Evolutionary conservation across 2,329 filamentous ascomycete species (phyloP).

Genomic region (Davidsoniella eucalypti): DNA sequence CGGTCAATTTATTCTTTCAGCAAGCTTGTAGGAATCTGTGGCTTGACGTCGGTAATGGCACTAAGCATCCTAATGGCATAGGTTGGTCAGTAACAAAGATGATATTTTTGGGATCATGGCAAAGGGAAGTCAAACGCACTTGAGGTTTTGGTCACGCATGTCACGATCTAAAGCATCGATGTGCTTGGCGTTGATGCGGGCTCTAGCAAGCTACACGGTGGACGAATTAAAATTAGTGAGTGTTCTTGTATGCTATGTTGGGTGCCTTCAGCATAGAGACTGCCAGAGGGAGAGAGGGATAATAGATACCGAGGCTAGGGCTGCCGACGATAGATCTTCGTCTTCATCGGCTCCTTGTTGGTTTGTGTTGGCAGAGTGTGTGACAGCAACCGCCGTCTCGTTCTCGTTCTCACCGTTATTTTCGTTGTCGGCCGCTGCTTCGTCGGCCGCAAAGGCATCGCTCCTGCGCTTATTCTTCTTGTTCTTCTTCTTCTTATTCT

Average conservation of each 20-base stretch:
- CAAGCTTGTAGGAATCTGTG: slow-evolving; percentile 8
- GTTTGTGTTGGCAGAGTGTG: not conserved
- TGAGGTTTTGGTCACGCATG: slow-evolving; percentile 38
- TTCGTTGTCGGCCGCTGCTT: slow-evolving; percentile 9
- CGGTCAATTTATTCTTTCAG: slow-evolving; percentile 1
- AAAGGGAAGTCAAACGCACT: slow-evolving; percentile 18
- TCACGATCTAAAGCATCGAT: slow-evolving; percentile 38
- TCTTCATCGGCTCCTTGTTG: slow-evolving; percentile 37
- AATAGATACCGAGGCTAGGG: slow-evolving; percentile 49
- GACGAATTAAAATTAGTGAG: not conserved
- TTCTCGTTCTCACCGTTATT: slow-evolving; percentile 1
- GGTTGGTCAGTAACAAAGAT: slow-evolving; percentile 16
- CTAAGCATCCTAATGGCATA: slow-evolving; percentile 6
- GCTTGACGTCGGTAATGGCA: slow-evolving; percentile 10
- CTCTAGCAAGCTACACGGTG: slow-evolving; percentile 15
- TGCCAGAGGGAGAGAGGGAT: slow-evolving; percentile 25
- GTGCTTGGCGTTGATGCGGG: slow-evolving; percentile 28
- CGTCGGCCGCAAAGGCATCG: slow-evolving; percentile 16
- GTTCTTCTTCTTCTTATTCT: slow-evolving; percentile 10
- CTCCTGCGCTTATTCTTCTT: slow-evolving; percentile 12
- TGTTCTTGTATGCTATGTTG: not conserved
- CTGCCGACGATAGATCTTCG: slow-evolving; percentile 46
- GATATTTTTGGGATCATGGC: not conserved
- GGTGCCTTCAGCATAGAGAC: slow-evolving; percentile 2
- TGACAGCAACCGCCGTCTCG: slow-evolving; percentile 15